Base-by-base conservation (phyloP, 805 yeast species). In the Pichia deserticola region DNA sequence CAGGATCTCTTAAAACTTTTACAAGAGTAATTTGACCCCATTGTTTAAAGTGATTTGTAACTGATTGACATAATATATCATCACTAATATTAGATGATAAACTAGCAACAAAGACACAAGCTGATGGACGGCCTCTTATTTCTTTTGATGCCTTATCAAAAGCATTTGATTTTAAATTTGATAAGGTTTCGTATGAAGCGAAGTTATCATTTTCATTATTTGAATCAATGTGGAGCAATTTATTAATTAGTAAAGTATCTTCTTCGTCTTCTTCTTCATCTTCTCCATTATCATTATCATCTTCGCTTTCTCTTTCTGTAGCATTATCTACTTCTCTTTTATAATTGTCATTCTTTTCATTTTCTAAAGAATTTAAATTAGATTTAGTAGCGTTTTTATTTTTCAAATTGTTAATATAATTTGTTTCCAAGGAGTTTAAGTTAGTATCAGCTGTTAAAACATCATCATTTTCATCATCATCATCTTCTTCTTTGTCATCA, bases 51-150 rank as follows among this genome's bases (percentile, higher is more conserved):
- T 81, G 89, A 35, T 75, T 68, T 2, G 82, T 76, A 5, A 89
- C 93, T 0, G 92, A 79, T 34, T 74, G 63, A 60, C 84, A 78
- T 49, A 89, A 72, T 43, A 82, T 81, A 61, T 85, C 90, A 65
- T 89, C 96, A 5, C 82, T 63, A 45, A 75, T 67, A 40, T 71
- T 66, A 0, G 90, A 75, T 7, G 87, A 76, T 47, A 89, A 76
- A 64, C 92, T 81, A n/a, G 96, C 96, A 49, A 88, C 96, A 70
- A 89, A 88, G 2, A 88, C 86, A 66, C 96, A 87, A 1, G 95
- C 81, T 0, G 95, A 83, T 13, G 96, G 96, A 43, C 85, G 74
- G 7, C 85, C 87, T 54, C 66, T 57, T 35, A 53, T 56, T 36
- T 63, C 63, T n/a, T 57, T 44, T 11, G 60, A 50, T 5, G 54